These are phyloP conservation scores for sorghum (Sorghum bicolor) DNA, from an alignment of 176 grass and related monocot genomes.

Conservation along the genomic window Sorghum_bicolor_NCBIv3 NC_012871.2:7105001-7105500, in stretches of 20 bases:
- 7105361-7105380: not conserved
- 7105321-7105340: not conserved
- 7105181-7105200: conserved; percentile 16
- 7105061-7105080: conserved; percentile 19
- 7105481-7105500: conserved; percentile 43
- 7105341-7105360: conserved; percentile 1
- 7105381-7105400: conserved; percentile 46
- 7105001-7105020: not conserved
- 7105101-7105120: not conserved
- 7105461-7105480: conserved; percentile 30
- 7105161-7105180: conserved; percentile 31
- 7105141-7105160: not conserved
- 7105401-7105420: conserved; percentile 22
- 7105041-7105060: not conserved
- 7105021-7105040: conserved; percentile 32
- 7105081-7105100: conserved; percentile 33
- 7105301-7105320: not conserved
- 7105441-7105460: conserved; percentile 44
- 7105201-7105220: conserved; percentile 44
- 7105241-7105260: not conserved
- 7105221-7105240: not conserved
- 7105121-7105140: not conserved
- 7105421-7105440: conserved; percentile 50
- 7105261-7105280: not conserved
- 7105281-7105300: not conserved